These are phyloP conservation scores for Colletotrichum zoysiae DNA, from an alignment of 2,329 filamentous ascomycete species.

Conservation along the genomic window DNA sequence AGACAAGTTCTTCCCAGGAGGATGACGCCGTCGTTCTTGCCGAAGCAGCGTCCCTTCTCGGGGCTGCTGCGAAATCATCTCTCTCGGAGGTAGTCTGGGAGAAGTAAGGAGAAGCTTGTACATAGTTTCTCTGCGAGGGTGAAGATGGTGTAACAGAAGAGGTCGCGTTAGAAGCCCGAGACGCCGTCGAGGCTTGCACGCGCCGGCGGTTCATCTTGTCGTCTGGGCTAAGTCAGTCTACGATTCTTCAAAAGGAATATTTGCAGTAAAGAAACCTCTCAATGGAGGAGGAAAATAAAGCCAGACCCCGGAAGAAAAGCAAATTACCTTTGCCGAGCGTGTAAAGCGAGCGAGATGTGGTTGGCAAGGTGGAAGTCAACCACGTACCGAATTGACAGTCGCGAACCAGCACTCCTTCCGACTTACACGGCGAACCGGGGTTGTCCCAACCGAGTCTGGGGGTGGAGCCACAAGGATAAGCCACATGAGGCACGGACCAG, in stretches of 20 bases:
- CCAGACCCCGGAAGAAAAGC: accelerated
- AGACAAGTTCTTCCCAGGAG: neutral
- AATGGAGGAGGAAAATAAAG: too few relatives aligned
- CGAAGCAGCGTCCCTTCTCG: neutral
- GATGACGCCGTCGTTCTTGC: neutral
- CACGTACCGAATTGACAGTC: neutral
- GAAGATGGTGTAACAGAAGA: neutral
- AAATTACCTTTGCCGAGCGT: accelerated
- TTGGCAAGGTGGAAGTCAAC: neutral
- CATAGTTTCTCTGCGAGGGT: neutral
- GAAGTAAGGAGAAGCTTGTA: constrained; percentile 17
- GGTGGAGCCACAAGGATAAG: constrained; percentile 24
- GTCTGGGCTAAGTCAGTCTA: neutral
- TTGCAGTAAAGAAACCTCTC: neutral
- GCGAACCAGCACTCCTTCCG: constrained; percentile 19
- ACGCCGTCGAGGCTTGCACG: neutral
- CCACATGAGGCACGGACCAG: constrained; percentile 22
- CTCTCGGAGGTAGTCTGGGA: constrained; percentile 44
- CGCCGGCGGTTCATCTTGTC: neutral
- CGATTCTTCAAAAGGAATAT: neutral
- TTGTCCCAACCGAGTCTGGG: constrained; percentile 4
- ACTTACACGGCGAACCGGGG: constrained; percentile 36
- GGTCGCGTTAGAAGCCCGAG: neutral
- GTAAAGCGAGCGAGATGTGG: neutral
- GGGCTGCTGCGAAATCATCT: neutral